Percentiles rank a stretch among this genome's conserved stretches.
These are phyloP conservation scores for Cladosporium sp. DNA, from an alignment of 2,329 filamentous ascomycete genomes.

Conservation along the genomic window DNA sequence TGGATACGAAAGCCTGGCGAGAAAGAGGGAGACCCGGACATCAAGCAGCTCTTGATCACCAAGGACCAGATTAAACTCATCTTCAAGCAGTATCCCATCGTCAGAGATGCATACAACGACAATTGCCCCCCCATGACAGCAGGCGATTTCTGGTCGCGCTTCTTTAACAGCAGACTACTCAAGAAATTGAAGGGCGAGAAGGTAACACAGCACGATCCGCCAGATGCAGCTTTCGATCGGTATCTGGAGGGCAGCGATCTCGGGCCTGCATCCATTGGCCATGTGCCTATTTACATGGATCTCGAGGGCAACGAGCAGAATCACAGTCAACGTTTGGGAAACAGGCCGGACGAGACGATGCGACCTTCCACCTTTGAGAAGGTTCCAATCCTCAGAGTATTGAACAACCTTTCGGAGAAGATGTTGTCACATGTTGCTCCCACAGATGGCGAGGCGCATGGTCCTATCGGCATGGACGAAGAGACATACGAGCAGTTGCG, in stretches of 20 bases:
- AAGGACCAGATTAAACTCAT: constrained; percentile 92
- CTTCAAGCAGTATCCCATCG: constrained; percentile 87
- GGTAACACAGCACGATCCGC: constrained; percentile 73
- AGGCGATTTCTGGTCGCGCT: constrained; percentile 85
- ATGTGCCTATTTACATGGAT: constrained; percentile 87
- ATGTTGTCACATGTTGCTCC: constrained; percentile 86
- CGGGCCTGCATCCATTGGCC: constrained; percentile 55
- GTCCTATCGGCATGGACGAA: constrained; percentile 69
- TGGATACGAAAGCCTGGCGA: constrained; percentile 35
- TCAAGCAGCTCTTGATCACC: constrained; percentile 78
- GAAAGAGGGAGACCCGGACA: constrained; percentile 63
- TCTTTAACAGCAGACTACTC: constrained; percentile 87
- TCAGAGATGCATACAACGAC: constrained; percentile 89
- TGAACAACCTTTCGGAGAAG: constrained; percentile 91
- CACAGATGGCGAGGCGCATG: constrained; percentile 69
- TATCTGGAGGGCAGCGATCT: constrained; percentile 72
- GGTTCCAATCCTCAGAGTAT: constrained; percentile 81
- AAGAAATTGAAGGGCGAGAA: constrained; percentile 92
- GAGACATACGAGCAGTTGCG: constrained; percentile 73
- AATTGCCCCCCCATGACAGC: constrained; percentile 71
- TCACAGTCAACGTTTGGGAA: constrained; percentile 82
- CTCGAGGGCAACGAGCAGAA: constrained; percentile 94
- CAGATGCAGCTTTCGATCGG: constrained; percentile 79
- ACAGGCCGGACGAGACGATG: constrained; percentile 89
- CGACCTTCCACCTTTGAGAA: constrained; percentile 72